Evolutionary conservation across 1,139 yeast genomes (phyloP).

Genomic region (Ashbya aceris): DNA sequence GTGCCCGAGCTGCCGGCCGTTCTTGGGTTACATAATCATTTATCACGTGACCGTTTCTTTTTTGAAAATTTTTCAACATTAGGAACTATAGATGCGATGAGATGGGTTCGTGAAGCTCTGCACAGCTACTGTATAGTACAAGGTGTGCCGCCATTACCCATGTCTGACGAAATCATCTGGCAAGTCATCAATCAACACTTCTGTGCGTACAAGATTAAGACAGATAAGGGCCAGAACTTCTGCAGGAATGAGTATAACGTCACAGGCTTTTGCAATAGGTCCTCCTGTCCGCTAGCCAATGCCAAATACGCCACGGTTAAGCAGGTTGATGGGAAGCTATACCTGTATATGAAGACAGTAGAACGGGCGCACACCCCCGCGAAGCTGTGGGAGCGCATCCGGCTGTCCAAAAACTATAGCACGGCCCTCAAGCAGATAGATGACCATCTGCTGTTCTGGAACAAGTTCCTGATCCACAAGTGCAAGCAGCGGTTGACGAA

Average conservation of each 20-base stretch:
- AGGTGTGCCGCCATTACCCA: conserved; percentile 8
- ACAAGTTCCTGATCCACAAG: conserved; percentile 79
- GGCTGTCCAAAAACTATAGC: conserved; percentile 76
- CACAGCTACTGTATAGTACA: not conserved
- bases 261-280: conserved; percentile 83
- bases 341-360: conserved; percentile 91
- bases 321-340: conserved; percentile 76
- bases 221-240: conserved; percentile 71
- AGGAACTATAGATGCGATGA: conserved; percentile 19
- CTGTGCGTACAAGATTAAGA: conserved; percentile 78
- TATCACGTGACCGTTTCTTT: conserved; percentile 2
- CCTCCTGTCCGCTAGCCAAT: conserved; percentile 93
- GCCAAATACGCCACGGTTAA: conserved; percentile 94
- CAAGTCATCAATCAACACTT: conserved; percentile 83
- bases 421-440: conserved; percentile 85
- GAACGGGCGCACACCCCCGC: conserved; percentile 95
- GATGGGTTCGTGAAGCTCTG: conserved; percentile 8
- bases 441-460: conserved; percentile 84
- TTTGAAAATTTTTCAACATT: conserved; percentile 11
- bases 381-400: conserved; percentile 88
- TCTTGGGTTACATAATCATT: too few species aligned
- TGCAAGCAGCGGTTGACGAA: conserved; percentile 94
- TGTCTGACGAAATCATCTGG: conserved; percentile 66
- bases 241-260: conserved; percentile 87
- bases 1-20: too few species aligned